Conservation (phyloP, 768 basidiomycete genomes). For the Mycena galericulata region DNA sequence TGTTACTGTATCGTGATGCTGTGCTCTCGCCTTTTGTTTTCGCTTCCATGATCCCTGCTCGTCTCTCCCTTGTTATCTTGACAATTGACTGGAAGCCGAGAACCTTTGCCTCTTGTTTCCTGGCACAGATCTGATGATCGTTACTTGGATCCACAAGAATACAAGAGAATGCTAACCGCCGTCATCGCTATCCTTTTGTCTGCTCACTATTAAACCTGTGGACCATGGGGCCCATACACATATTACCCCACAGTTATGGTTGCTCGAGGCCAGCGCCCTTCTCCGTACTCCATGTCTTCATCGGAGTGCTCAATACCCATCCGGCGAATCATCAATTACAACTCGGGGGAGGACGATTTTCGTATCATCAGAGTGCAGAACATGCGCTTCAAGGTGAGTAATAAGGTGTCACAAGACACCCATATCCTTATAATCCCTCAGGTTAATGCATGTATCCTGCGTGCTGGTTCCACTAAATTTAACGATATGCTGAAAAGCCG, state of each 20-base stretch:
- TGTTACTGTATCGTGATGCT: too few relatives aligned
- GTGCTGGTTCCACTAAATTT: constrained; percentile 19
- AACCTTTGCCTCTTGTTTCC: neutral
- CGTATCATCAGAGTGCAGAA: constrained; percentile 32
- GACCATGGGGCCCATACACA: neutral
- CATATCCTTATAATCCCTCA: constrained; percentile 37
- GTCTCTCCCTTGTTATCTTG: too few relatives aligned
- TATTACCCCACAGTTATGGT: constrained; percentile 22
- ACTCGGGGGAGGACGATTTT: constrained; percentile 20
- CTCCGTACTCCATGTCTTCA: constrained; percentile 17
- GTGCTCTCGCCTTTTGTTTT: too few relatives aligned
- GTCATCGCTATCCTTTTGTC: constrained; percentile 8
- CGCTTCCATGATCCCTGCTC: too few relatives aligned
- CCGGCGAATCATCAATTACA: constrained; percentile 16
- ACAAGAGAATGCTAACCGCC: neutral
- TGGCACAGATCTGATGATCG: constrained; percentile 11
- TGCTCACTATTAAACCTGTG: constrained; percentile 22
- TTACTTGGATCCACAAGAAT: neutral
- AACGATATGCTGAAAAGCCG: constrained; percentile 18
- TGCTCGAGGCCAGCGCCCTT: constrained; percentile 13
- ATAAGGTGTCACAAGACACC: constrained; percentile 27
- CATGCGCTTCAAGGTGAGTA: constrained; percentile 41
- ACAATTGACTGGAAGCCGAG: constrained; percentile 6
- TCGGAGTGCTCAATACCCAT: constrained; percentile 23
- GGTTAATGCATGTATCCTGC: constrained; percentile 9